Base-by-base conservation (phyloP, 306 rosid genomes). In the Fagus crenata region DNA sequence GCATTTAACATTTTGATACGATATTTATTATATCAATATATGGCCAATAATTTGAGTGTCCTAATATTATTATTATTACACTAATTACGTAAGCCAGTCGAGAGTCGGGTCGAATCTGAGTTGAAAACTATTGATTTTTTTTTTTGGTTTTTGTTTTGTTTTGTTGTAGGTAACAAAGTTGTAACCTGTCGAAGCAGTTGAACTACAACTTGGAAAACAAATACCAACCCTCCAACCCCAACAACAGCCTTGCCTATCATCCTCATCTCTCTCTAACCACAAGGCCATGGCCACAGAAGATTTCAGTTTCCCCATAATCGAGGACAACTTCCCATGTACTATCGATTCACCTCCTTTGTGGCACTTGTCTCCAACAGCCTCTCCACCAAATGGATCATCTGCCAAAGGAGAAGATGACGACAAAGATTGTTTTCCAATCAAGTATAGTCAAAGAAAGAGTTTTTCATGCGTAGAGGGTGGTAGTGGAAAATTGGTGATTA, bases 301-400 rank as follows among this genome's bases (percentile, higher is more conserved):
- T 37, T 87, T 84, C 51, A 87, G 73, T 81, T 87, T 87, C 73
- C 86, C 88, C 8, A 73, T 28, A 81, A 82, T 54, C 7, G 40
- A 51, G 58, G 78, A 84, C 40, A 60, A 79, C 39, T 73, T 17
- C 53, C 32, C 82, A 37, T 71, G 61, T 0, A 49, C 9, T 82
- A 85, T 85, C 71, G 84, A 82, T 35, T 84, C 88, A 2, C 89
- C 89, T 13, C 86, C 86, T 61, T 74, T 85, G 0, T 85, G 89
- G 89, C 77, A 69, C 53, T 82, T 83, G 4, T 82, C 89, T 61
- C 84, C 84, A 7, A 53, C 79, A 39, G 51, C 37, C 22, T 84
- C 88, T 46, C 81, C 18, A 42, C 36, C 11, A 12, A 43, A 43
- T 8, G 58, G 36, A n/a, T n/a, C n/a, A 9, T 78, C 40, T 43